phyloP scores from a whole-genome alignment of 805 yeast species.

The Vanderwaltozyma verrucispora region DNA sequence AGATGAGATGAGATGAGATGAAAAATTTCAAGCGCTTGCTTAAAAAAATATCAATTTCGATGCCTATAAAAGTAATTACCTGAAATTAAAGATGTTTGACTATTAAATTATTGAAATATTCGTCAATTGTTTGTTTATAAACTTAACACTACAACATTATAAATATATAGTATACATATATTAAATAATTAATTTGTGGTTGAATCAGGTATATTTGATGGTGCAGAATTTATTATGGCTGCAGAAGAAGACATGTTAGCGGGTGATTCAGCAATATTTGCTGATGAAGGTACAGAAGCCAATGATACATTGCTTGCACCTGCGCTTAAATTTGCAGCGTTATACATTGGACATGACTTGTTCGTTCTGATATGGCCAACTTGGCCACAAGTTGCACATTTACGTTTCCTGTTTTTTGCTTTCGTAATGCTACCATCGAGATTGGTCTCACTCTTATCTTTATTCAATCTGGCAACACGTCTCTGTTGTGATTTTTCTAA shows the following conservation, averaged over 20 bases:
- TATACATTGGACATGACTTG: conserved; percentile 79
- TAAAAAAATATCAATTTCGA: background rate
- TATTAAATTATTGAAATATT: too few species aligned
- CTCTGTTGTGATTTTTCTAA: conserved; percentile 68
- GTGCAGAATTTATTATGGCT: too few species aligned
- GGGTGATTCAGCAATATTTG: background rate
- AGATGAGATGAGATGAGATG: conserved; percentile 1
- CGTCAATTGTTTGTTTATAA: too few species aligned
- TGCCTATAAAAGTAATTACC: too few species aligned
- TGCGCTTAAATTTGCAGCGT: conserved; percentile 25
- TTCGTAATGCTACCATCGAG: conserved; percentile 18
- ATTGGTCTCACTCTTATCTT: conserved; percentile 31
- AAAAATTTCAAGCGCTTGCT: background rate
- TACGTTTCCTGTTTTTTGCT: conserved; percentile 44
- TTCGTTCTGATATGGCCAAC: conserved; percentile 91
- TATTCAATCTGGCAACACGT: conserved; percentile 46
- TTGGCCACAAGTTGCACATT: conserved; percentile 93
- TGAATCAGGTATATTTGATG: too few species aligned
- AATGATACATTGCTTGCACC: background rate
- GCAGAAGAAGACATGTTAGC: too few species aligned
- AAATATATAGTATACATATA: too few species aligned
- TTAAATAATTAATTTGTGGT: too few species aligned
- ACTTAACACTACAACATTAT: too few species aligned
- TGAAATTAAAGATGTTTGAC: too few species aligned
- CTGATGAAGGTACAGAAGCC: background rate